Base-by-base conservation (phyloP, 768 basidiomycete genomes). In the Tricholomella constricta region DNA sequence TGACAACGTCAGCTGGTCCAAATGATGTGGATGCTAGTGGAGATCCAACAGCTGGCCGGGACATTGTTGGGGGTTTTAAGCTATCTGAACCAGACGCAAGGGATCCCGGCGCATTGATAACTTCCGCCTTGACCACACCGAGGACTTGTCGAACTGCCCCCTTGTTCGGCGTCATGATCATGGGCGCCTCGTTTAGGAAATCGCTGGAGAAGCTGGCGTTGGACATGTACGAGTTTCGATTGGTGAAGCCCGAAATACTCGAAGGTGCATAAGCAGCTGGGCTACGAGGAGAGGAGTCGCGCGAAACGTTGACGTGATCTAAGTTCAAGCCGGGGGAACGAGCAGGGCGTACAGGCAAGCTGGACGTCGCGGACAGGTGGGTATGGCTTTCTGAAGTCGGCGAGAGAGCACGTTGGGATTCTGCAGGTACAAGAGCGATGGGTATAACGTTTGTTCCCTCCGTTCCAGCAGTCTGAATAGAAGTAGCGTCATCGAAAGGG, bases 401-500 rank as follows among this genome's bases (percentile, higher is more conserved):
- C 9, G 66, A 57, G 8, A 67, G 66, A 35, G 69, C 48, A 36
- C 69, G 73, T 29, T 56, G 67, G 43, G 79, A 77, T 19, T 82
- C 82, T 15, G 87, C 82, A 20, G 86, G 71, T 31, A 92, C 86
- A 37, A 92, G 77, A 11, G 90, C 90, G 54, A 93, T 92, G 55
- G 90, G 90, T 52, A 93, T 93, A 58, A 91, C 90, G 60, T 93
- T 93, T 20, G 91, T 89, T 37, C 82, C 82, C 64, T 89, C 86
- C 12, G 89, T 86, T 38, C 82, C 79, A n/a, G 85, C 83, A 25
- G 91, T 93, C 69, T 89, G 88, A 54, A 93, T 93, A 34, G 90
- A 92, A 43, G 87, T 82, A 23, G 69, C 72, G 62, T 93, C 90
- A 37, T 82, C 81, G 69, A 92, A 93, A 20, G 90, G 90, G 73